phyloP scores from a whole-genome alignment of 2,329 filamentous ascomycete genomes.

The Bipolaris bicolor region DNA sequence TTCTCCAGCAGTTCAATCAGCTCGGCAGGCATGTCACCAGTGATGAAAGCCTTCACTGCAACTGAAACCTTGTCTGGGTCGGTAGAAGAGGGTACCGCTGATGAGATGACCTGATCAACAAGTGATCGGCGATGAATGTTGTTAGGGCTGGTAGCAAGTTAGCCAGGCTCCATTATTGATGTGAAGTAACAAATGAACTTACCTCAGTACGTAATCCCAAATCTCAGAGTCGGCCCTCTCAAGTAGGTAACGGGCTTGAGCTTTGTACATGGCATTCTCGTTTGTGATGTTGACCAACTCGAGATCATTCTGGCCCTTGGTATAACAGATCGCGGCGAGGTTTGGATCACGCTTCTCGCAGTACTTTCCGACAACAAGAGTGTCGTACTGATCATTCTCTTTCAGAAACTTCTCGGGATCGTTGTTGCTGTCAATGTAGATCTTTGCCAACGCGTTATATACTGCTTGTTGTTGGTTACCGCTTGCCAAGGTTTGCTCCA shows the following conservation, averaged over 20 bases:
- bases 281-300: conserved; percentile 98
- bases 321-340: conserved; percentile 90
- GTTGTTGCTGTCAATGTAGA: conserved; percentile 99
- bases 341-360: conserved; percentile 99
- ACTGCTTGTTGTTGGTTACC: conserved; percentile 97
- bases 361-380: conserved; percentile 91
- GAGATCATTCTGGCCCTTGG: conserved; percentile 95
- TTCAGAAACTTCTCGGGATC: conserved; percentile 97
- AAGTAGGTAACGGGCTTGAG: conserved; percentile 93
- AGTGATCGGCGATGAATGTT: conserved; percentile 93
- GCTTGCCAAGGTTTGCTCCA: conserved; percentile 85
- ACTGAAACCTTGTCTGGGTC: conserved; percentile 95
- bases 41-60: conserved; percentile 90
- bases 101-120: conserved; percentile 94
- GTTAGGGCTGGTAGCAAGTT: conserved; percentile 66
- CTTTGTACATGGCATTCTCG: conserved; percentile 99
- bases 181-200: neutral
- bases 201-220: conserved; percentile 87
- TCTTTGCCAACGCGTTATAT: conserved; percentile 97
- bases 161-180: neutral
- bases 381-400: conserved; percentile 96
- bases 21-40: conserved; percentile 88
- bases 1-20: conserved; percentile 98
- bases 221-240: conserved; percentile 89
- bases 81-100: conserved; percentile 80